Percentiles rank a stretch among this genome's conserved stretches.
phyloP scores from a whole-genome alignment of 1,139 yeast genomes.

The Keqinozyma sinolaborantium region DNA sequence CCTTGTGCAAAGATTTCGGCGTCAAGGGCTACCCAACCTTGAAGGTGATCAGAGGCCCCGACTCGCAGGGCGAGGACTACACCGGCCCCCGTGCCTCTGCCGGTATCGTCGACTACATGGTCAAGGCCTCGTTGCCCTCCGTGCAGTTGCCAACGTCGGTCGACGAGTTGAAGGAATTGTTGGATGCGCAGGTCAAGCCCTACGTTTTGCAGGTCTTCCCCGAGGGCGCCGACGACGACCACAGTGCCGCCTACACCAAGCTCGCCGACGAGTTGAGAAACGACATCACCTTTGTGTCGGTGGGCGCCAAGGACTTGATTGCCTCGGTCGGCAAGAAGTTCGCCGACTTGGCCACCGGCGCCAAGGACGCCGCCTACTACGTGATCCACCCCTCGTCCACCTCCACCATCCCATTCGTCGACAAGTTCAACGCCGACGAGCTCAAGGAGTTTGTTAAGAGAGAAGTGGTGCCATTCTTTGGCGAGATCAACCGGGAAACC shows the following conservation, averaged over 20 bases:
- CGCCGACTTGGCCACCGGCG: constrained; percentile 16
- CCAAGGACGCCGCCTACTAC: constrained; percentile 26
- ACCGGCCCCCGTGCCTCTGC: constrained; percentile 82
- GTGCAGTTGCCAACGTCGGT: constrained; percentile 52
- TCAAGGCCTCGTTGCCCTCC: constrained; percentile 79
- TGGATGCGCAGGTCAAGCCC: constrained; percentile 47
- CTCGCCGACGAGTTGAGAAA: constrained; percentile 62
- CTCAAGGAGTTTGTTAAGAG: constrained; percentile 56
- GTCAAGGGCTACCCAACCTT: constrained; percentile 92
- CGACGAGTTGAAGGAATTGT: constrained; percentile 47
- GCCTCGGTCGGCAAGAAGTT: constrained; percentile 21
- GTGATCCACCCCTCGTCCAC: constrained; percentile 35
- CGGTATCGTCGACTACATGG: constrained; percentile 76
- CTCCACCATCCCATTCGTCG: constrained; percentile 26
- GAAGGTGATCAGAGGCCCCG: constrained; percentile 73
- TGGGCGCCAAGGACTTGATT: constrained; percentile 37
- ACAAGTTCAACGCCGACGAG: constrained; percentile 20
- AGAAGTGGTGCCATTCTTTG: constrained; percentile 83
- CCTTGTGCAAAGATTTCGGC: constrained; percentile 70
- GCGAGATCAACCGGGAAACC: constrained; percentile 84
- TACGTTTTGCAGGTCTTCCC: constrained; percentile 52
- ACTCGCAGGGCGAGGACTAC: constrained; percentile 53
- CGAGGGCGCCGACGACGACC: constrained; percentile 20
- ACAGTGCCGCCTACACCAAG: constrained; percentile 46
- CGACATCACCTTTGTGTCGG: constrained; percentile 56